Conservation (phyloP, 2,329 filamentous ascomycete genomes). For the Helminthosporium solani region DNA sequence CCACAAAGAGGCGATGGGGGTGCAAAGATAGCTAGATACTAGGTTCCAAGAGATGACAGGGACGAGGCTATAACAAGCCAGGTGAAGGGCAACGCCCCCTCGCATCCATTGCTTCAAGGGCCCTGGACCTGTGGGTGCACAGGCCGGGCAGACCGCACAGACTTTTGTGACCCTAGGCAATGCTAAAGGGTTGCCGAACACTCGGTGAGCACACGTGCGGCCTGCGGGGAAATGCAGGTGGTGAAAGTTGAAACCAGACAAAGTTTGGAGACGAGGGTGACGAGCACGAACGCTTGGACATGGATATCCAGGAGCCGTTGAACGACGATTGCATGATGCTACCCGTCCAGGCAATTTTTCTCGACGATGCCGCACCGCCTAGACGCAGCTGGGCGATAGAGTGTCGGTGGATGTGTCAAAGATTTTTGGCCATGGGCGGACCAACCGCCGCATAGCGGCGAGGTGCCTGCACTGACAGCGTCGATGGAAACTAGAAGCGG, state of each 20-base stretch:
- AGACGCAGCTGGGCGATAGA: not conserved
- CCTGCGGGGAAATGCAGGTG: slow-evolving; percentile 38
- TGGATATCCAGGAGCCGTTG: slow-evolving; percentile 13
- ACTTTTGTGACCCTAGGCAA: slow-evolving; percentile 13
- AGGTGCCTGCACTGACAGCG: not conserved
- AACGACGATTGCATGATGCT: slow-evolving; percentile 12
- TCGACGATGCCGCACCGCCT: too few relatives aligned
- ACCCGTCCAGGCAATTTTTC: too few relatives aligned
- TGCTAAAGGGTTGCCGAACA: slow-evolving; percentile 25
- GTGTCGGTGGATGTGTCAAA: slow-evolving; percentile 2
- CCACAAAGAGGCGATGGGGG: slow-evolving; percentile 13
- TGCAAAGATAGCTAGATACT: slow-evolving; percentile 21
- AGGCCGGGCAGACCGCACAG: too few relatives aligned
- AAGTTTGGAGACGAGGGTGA: slow-evolving; percentile 27
- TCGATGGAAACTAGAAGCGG: slow-evolving; percentile 6
- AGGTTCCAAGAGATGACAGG: slow-evolving; percentile 30
- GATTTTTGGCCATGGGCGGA: not conserved
- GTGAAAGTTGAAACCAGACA: slow-evolving; percentile 30
- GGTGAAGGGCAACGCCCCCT: slow-evolving; percentile 33
- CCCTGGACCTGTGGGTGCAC: slow-evolving; percentile 4
- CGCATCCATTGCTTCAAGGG: slow-evolving; percentile 13
- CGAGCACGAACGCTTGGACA: too few relatives aligned
- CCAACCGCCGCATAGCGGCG: too few relatives aligned
- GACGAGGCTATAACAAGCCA: slow-evolving; percentile 40
- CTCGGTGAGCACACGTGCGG: slow-evolving; percentile 37